Conservation (phyloP, 345 rosid species). For the Sisymbrium altissimum region DNA sequence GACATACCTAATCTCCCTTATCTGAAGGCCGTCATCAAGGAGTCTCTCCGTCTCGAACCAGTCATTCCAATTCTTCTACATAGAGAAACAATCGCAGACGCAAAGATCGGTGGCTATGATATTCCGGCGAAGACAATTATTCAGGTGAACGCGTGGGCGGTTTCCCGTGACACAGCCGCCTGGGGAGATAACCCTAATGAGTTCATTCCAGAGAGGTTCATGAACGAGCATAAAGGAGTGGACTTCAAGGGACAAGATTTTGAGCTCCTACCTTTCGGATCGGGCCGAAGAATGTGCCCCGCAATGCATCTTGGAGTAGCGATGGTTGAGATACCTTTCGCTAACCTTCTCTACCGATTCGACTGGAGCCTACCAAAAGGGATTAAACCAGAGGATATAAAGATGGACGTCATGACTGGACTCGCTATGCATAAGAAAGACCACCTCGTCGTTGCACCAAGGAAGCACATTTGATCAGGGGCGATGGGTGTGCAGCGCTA, state of each 20-base stretch:
- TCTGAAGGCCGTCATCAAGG: constrained; percentile 29
- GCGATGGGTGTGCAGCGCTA: background rate
- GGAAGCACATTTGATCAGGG: constrained; percentile 3
- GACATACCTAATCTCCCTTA: constrained; percentile 32
- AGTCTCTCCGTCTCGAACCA: constrained; percentile 31
- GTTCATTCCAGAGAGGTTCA: constrained; percentile 32
- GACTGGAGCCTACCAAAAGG: constrained; percentile 29
- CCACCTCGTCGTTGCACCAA: constrained; percentile 27
- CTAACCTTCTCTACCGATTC: constrained; percentile 29
- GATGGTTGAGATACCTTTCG: constrained; percentile 35
- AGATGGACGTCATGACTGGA: constrained; percentile 38
- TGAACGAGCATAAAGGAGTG: constrained; percentile 30
- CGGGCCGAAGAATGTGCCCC: constrained; percentile 30
- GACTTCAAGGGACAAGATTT: constrained; percentile 33
- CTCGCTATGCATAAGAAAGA: constrained; percentile 37
- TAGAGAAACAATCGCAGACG: constrained; percentile 30
- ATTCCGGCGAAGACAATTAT: constrained; percentile 31
- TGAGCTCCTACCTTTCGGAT: constrained; percentile 32
- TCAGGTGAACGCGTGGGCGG: constrained; percentile 36
- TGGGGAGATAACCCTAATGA: constrained; percentile 35
- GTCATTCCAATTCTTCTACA: constrained; percentile 32
- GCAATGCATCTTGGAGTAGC: constrained; percentile 33
- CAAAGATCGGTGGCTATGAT: constrained; percentile 34
- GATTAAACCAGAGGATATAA: constrained; percentile 27
- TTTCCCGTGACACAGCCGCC: constrained; percentile 28